A percentile compares a stretch with the other conserved stretches of the same genome.
These are phyloP conservation scores for Myxozyma melibiosi DNA, from an alignment of 805 yeast genomes.

Conservation along the genomic window DNA sequence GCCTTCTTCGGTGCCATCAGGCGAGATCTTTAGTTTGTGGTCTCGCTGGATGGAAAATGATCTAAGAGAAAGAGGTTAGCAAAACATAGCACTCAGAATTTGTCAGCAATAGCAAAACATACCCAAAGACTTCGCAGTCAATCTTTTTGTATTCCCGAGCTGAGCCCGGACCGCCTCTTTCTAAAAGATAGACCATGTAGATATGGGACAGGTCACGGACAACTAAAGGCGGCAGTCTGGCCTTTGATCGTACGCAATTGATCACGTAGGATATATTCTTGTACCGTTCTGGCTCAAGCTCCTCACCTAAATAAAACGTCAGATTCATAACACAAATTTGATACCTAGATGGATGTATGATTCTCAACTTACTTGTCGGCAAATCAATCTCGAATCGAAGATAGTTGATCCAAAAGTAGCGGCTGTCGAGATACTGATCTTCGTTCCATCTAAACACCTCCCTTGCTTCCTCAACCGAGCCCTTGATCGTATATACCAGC, in stretches of 20 bases:
- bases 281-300: conserved; percentile 15
- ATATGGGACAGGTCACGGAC: conserved; percentile 38
- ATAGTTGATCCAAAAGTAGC: conserved; percentile 41
- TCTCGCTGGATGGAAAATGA: conserved; percentile 28
- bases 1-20: conserved; percentile 19
- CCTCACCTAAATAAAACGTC: conserved; percentile 4
- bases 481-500: conserved; percentile 33
- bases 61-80: background rate
- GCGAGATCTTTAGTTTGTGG: conserved; percentile 17
- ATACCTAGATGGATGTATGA: too few relatives aligned
- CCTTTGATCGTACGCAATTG: conserved; percentile 30
- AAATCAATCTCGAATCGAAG: conserved; percentile 40
- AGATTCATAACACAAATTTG: background rate
- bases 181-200: conserved; percentile 37
- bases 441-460: conserved; percentile 33
- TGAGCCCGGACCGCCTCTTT: conserved; percentile 29
- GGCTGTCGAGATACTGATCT: conserved; percentile 33
- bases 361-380: conserved; percentile 23
- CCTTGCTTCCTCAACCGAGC: conserved; percentile 36
- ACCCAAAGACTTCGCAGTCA: conserved; percentile 37
- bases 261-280: conserved; percentile 20
- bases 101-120: background rate
- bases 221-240: conserved; percentile 37
- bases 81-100: background rate
- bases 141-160: conserved; percentile 31